Conservation (phyloP, 192 early-diverging fungal species). For the Coemansia sp. region DNA sequence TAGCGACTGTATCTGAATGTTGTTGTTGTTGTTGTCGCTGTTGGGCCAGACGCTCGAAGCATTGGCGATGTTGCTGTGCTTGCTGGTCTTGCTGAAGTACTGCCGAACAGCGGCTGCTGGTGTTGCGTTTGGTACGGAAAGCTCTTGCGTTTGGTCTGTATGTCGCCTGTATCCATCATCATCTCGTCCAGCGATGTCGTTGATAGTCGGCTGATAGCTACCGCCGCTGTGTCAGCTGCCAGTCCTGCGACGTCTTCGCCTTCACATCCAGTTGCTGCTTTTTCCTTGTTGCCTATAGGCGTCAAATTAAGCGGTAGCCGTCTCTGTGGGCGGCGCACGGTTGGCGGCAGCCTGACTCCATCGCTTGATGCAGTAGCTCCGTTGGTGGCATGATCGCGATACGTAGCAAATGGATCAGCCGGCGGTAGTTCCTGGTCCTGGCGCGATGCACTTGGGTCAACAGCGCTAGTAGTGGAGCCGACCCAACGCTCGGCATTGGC, state of each 20-base stretch:
- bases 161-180: no score
- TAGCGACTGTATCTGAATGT: neutral
- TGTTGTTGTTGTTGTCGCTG: neutral
- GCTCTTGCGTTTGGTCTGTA: neutral
- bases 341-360: neutral
- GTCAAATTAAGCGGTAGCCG: neutral
- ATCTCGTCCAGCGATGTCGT: neutral
- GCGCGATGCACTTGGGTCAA: neutral
- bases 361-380: neutral
- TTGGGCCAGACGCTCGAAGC: neutral
- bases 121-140: neutral
- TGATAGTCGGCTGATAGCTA: neutral
- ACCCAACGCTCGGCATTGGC: constrained; percentile 48
- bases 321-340: neutral
- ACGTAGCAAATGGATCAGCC: neutral
- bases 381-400: constrained; percentile 4
- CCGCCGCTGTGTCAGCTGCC: neutral
- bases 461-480: neutral
- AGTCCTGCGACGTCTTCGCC: neutral
- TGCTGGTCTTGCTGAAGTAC: neutral
- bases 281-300: neutral
- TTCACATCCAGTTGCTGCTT: neutral
- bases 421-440: neutral
- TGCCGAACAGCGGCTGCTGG: neutral
- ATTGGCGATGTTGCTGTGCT: neutral